Base-by-base conservation (phyloP, 1,139 yeast genomes). In the Diutina scorzettiae region DNA sequence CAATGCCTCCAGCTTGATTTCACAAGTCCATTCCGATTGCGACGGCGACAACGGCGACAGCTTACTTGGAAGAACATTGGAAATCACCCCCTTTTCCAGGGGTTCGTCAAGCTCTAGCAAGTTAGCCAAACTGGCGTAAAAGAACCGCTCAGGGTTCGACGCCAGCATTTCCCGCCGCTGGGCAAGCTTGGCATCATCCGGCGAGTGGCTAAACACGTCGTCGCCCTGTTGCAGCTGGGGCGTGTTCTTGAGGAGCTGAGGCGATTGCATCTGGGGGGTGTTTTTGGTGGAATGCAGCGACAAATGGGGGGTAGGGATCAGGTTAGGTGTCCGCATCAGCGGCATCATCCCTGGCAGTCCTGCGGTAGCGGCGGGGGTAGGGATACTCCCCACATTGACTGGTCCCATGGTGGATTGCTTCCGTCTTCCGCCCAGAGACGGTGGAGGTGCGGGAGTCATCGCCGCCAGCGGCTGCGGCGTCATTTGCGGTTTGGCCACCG, bases 121-220 rank as follows among this genome's bases (percentile, higher is more conserved):
- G 51, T 75, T 75, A 9, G 75, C 66, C 46, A 75, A 58, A 1
- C 78, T 65, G 0, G 76, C 71, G 43, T 69, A 60, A 52, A 75
- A 71, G 53, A 72, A 75, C 46, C 61, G 60, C 43, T 69, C 68
- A 0, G 79, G 75, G 49, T 75, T 73, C 21, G 55, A 50, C 42
- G 54, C 55, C 1, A 73, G 69, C 43, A 74, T 60, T 42, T 70
- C 75, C 42, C 75, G 62, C 44, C 81, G 57, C 47, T 60, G 66
- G 30, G 64, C 60, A 46, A 64, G 57, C 44, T 61, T 64, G 12
- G 60, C 51, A 48, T 68, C 71, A 7, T 49, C 52, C 12, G 49
- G 48, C 20, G 50, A 50, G 16, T 52, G 48, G n/a, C 53, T 53
- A 45, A 59, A 59, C 6, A 59, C 52, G 20, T 55, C 61, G 7